A percentile compares a stretch with the other conserved stretches of the same genome.
Conservation (phyloP, 1,284 basidiomycete genomes). For the Papiliotrema terrestris region DNA sequence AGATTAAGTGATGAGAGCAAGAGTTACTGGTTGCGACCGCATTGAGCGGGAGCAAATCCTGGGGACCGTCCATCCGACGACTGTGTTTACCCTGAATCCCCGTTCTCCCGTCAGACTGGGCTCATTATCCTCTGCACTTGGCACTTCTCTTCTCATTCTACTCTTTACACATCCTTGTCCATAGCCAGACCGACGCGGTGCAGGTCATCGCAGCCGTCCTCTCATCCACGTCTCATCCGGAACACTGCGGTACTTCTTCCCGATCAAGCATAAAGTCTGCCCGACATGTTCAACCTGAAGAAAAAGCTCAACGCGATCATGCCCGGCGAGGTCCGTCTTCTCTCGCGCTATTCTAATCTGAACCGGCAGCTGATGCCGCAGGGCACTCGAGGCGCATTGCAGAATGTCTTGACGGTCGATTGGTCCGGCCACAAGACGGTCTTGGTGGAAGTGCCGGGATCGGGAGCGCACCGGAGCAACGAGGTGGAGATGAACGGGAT, state of each 20-base stretch:
- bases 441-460: conserved; percentile 33
- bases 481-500: conserved; percentile 34
- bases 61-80: too few species aligned
- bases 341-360: background rate
- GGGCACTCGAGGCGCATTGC: conserved; percentile 20
- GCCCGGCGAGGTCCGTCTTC: conserved; percentile 17
- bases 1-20: too few species aligned
- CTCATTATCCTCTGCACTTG: background rate
- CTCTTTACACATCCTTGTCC: background rate
- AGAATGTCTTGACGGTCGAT: conserved; percentile 43
- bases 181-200: background rate
- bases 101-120: background rate
- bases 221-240: background rate
- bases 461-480: conserved; percentile 3
- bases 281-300: conserved; percentile 11
- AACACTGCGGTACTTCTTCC: background rate
- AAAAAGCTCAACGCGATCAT: conserved; percentile 20
- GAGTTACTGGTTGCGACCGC: too few species aligned
- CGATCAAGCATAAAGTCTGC: background rate
- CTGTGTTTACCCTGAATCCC: background rate
- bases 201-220: background rate
- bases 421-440: conserved; percentile 42
- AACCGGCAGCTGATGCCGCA: background rate
- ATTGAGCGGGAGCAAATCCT: too few species aligned
- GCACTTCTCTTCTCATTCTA: background rate